Evolutionary conservation across 148 eudicot genomes (phyloP), one percentile per base, ranked within the genome.

Genomic region (Beta vulgaris): DNA sequence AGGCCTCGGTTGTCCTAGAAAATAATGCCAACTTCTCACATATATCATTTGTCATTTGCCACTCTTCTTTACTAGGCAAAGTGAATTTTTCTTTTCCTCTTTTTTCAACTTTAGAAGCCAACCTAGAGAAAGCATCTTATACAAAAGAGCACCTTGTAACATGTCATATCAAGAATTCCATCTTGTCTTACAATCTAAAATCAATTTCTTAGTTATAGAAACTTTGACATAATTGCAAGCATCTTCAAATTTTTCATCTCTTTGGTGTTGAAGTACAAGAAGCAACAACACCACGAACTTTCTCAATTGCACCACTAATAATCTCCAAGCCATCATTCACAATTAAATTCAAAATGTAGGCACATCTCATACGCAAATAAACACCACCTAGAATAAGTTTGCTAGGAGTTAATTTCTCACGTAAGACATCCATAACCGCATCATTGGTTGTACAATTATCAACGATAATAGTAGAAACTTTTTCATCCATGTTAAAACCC

Each of bases 11-110:
- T 73, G 29, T 46, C 68, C 68, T 59, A 9, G 34, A 28, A 60
- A 73, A 73, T 16, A 73, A 37, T 3, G 37, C 42, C 32, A 61
- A 62, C 21, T 11, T 73, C 6, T 73, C 69, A 73, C 67, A 62
- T 26, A 48, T 49, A 12, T 46, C 51, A 46, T 19, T 46, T 12
- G 73, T 28, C 59, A 6, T 48, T 69, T 29, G 2, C 28, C 73
- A 29, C 15, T 69, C 58, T 3, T 69, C 7, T 15, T 18, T 8
- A 69, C 14, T 31, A 48, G 59, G 59, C 12, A 69, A 35, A 23
- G 3, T 21, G n/a, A 71, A 71, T 11, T 34, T 51, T 1, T 48
- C 54, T 16, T 69, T 69, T 49, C 54, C 59, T 15, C 25, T n/a
- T 53, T 40, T 39, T n/a, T 7, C 18, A n/a, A 71, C 28, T 6